Evolutionary conservation across 345 rosid species (phyloP), one percentile per base, ranked within the genome.

Genomic region (Salix udensis): DNA sequence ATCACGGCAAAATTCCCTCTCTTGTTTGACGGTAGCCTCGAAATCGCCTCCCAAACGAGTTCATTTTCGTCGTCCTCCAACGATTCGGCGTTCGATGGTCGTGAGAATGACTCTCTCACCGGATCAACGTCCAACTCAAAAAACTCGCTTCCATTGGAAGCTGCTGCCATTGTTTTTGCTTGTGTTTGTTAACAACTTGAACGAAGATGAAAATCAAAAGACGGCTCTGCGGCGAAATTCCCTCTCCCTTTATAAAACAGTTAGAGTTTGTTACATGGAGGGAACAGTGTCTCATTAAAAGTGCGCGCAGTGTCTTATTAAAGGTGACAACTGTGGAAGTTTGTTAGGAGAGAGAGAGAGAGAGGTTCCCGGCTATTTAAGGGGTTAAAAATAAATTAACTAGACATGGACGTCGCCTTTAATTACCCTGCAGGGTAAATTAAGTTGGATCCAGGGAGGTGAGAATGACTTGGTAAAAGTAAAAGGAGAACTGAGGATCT

Each of bases 121-220:
- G 78, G 71, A 62, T 90, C 97, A 3, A 90, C 24, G 31, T 92
- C 94, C 39, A 88, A 31, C 80, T 89, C 97, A 82, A 92, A 90
- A 85, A 81, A 94, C 85, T 90, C 96, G 40, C 90, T 91, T 65
- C 97, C 98, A 46, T 89, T 83, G 19, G 92, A 86, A 11, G 94
- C 91, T 16, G 92, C 94, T 77, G 82, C 83, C 78, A 68, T 64
- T 24, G 36, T 52, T 28, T 21, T 65, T 11, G 42, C 39, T 60
- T 28, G 62, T 28, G 55, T 19, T 2, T 42, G 55, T 12, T 2
- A 1, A 40, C 12, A 40, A 2, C 21, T 48, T 1, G 53, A 4
- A 16, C 2, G 44, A 40, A 40, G 44, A 48, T 19, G 53, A 15
- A 48, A 48, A 48, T 48, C 6, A 15, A 48, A 48, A 15, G 53